These are phyloP conservation scores for Blastobotrys buckinghamii DNA, from an alignment of 1,139 yeast genomes.

Conservation along the genomic window DNA sequence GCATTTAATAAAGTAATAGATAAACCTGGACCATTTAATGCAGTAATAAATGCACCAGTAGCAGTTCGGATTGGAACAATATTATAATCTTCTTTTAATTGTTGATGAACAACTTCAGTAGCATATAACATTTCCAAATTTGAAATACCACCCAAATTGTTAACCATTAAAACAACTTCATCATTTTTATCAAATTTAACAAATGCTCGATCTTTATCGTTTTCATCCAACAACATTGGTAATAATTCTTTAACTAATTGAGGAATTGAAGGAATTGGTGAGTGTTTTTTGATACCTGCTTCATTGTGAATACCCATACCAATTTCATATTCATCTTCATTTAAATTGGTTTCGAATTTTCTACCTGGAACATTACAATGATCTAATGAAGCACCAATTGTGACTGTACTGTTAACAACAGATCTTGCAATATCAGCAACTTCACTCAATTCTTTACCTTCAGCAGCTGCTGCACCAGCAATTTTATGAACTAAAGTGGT, in stretches of 20 bases:
- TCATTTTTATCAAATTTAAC: slow-evolving; percentile 56
- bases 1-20: slow-evolving; percentile 71
- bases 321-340: slow-evolving; percentile 64
- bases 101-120: slow-evolving; percentile 43
- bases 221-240: slow-evolving; percentile 26
- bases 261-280: slow-evolving; percentile 55
- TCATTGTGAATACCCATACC: slow-evolving; percentile 97
- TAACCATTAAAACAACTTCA: slow-evolving; percentile 62
- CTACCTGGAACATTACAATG: slow-evolving; percentile 88
- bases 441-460: slow-evolving; percentile 42
- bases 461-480: slow-evolving; percentile 66
- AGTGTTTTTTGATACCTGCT: slow-evolving; percentile 68
- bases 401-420: slow-evolving; percentile 62
- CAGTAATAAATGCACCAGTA: slow-evolving; percentile 75
- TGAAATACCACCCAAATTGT: slow-evolving; percentile 84
- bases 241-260: slow-evolving; percentile 35
- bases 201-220: slow-evolving; percentile 35
- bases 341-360: slow-evolving; percentile 48
- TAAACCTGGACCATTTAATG: slow-evolving; percentile 88
- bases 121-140: slow-evolving; percentile 67
- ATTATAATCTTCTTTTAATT: slow-evolving; percentile 42
- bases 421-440: slow-evolving; percentile 55
- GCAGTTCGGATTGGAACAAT: slow-evolving; percentile 61
- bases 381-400: slow-evolving; percentile 85
- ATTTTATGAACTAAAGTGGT: slow-evolving; percentile 81